Percentiles rank a stretch among this genome's conserved stretches.
Evolutionary conservation across 345 rosid species (phyloP).

Genomic region (Euphorbia pulcherrima): DNA sequence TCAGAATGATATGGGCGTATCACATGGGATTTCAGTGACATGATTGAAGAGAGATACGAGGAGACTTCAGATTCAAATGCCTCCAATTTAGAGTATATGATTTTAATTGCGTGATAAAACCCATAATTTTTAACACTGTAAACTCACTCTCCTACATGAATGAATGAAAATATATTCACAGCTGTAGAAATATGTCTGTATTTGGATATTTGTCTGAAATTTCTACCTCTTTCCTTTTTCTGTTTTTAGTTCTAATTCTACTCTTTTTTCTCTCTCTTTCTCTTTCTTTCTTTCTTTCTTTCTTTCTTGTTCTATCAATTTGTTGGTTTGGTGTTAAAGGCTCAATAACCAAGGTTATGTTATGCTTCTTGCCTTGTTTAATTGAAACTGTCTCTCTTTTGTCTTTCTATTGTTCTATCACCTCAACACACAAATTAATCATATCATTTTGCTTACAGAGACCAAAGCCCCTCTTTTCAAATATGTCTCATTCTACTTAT

Average conservation of each 20-base stretch:
- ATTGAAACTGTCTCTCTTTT: conserved; percentile 26
- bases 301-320: conserved; percentile 18
- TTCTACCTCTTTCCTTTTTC: conserved; percentile 19
- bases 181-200: conserved; percentile 31
- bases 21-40: conserved; percentile 17
- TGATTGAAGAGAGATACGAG: conserved; percentile 18
- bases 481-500: conserved; percentile 32
- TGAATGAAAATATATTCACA: conserved; percentile 18
- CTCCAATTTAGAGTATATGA: background rate
- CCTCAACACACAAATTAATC: conserved; percentile 24
- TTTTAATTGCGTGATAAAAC: conserved; percentile 30
- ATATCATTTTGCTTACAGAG: conserved; percentile 8
- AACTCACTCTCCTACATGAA: background rate
- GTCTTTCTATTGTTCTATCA: conserved; percentile 44
- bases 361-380: conserved; percentile 15
- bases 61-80: background rate
- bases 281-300: conserved; percentile 26
- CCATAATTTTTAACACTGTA: background rate
- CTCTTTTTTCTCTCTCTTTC: conserved; percentile 4
- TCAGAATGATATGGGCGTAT: conserved; percentile 11
- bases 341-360: conserved; percentile 33
- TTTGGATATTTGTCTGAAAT: conserved; percentile 13
- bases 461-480: conserved; percentile 7
- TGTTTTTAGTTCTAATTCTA: conserved; percentile 17
- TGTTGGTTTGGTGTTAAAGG: conserved; percentile 22